Evolutionary conservation across 768 basidiomycete species (phyloP).

Genomic region (Lentinula sp.): DNA sequence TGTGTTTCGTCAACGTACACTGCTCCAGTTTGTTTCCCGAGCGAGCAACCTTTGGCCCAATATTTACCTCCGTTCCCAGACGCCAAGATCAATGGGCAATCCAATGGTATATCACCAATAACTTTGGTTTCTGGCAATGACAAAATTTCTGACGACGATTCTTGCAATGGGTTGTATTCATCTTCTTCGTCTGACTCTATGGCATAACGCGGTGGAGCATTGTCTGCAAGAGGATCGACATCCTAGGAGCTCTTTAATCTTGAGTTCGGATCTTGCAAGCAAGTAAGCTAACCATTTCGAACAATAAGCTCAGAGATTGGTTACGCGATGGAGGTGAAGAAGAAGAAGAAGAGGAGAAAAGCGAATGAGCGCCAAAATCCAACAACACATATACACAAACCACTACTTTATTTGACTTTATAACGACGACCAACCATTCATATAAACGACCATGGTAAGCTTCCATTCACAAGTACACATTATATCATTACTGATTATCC

Average conservation of each 20-base stretch:
- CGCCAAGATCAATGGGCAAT: constrained; percentile 33
- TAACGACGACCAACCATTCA: neutral
- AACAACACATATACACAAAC: neutral
- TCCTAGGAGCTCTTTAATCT: constrained; percentile 8
- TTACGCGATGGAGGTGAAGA: neutral
- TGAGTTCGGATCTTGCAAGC: neutral
- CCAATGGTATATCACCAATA: constrained; percentile 22
- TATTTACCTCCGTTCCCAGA: constrained; percentile 37
- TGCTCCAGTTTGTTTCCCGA: constrained; percentile 46
- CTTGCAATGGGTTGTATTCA: constrained; percentile 40
- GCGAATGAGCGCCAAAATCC: neutral
- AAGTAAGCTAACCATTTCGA: neutral
- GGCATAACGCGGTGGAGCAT: constrained; percentile 51
- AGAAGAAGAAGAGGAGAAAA: neutral
- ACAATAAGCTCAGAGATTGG: neutral
- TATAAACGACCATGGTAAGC: constrained; percentile 1
- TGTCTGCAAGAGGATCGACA: constrained; percentile 49
- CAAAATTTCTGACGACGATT: constrained; percentile 11
- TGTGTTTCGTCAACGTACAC: constrained; percentile 39
- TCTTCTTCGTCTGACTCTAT: constrained; percentile 69
- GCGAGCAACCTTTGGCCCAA: constrained; percentile 46
- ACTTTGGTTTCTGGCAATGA: constrained; percentile 29
- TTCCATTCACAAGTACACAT: neutral
- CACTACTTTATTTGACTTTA: neutral
- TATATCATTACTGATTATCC: neutral